phyloP scores from a whole-genome alignment of 192 early-diverging fungal genomes.

The Coemansia sp. region DNA sequence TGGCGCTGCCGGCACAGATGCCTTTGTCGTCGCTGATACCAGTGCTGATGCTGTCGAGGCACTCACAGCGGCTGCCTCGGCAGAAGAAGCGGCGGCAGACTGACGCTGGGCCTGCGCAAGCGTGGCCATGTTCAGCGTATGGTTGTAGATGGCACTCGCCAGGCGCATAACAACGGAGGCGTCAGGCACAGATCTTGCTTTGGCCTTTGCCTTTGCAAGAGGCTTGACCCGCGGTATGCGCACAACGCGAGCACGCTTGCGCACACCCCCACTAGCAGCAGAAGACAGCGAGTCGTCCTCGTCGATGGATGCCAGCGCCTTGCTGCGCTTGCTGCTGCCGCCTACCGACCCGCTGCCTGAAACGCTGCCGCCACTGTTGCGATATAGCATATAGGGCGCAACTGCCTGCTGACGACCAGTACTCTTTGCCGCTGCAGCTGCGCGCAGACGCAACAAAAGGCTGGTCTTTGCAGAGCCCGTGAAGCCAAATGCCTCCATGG shows the following conservation, averaged over 20 bases:
- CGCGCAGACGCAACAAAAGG: slow-evolving; percentile 43
- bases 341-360: neutral
- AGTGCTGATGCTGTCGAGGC: neutral
- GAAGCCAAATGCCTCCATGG: slow-evolving; percentile 53
- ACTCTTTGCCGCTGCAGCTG: slow-evolving; percentile 46
- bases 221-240: slow-evolving; percentile 38
- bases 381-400: slow-evolving; percentile 45
- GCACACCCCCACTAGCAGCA: slow-evolving; percentile 9
- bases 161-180: slow-evolving; percentile 42
- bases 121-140: slow-evolving; percentile 40
- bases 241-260: slow-evolving; percentile 42
- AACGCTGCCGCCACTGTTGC: slow-evolving; percentile 4
- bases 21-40: neutral
- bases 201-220: slow-evolving; percentile 10
- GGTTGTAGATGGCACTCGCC: slow-evolving; percentile 52
- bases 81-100: neutral
- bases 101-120: slow-evolving; percentile 28
- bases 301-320: slow-evolving; percentile 1
- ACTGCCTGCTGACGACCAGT: slow-evolving; percentile 47
- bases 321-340: neutral
- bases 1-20: too few relatives aligned
- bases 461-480: slow-evolving; percentile 42
- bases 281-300: slow-evolving; percentile 9
- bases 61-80: neutral
- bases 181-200: slow-evolving; percentile 14